Percentiles rank a stretch among this genome's conserved stretches.
Conservation (phyloP, 129 eudicot genomes). For the Apium graveolens region DNA sequence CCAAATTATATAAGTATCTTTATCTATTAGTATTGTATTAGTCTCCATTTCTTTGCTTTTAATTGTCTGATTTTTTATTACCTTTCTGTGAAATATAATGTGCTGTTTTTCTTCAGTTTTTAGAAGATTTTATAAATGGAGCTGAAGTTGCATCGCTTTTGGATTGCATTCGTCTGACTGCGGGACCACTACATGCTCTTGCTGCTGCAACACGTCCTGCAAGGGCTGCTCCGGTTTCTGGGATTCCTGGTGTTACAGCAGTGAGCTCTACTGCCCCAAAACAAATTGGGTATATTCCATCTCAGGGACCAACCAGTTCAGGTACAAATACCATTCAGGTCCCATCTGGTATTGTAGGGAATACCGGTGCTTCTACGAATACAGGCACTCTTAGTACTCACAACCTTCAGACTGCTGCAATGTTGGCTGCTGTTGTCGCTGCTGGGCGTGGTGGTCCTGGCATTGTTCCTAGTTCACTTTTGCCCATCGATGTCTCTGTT, state of each 20-base stretch:
- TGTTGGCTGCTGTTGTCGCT: conserved; percentile 68
- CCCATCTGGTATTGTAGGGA: conserved; percentile 33
- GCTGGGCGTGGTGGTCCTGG: conserved; percentile 97
- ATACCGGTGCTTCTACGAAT: conserved; percentile 28
- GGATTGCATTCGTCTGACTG: conserved; percentile 96
- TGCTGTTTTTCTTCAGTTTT: conserved; percentile 43
- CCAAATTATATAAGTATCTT: background rate
- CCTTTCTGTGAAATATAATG: background rate
- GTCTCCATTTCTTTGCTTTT: background rate
- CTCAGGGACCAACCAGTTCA: conserved; percentile 41
- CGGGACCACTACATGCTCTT: conserved; percentile 98
- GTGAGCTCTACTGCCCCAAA: conserved; percentile 36
- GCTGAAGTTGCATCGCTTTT: conserved; percentile 89
- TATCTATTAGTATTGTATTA: background rate
- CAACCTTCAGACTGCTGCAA: conserved; percentile 47
- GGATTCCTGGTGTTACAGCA: conserved; percentile 59
- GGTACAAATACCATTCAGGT: conserved; percentile 34
- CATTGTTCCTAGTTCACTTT: conserved; percentile 90
- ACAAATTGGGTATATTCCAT: conserved; percentile 32
- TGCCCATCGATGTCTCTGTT: conserved; percentile 97
- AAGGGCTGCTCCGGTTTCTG: conserved; percentile 93
- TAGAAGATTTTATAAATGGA: conserved; percentile 95
- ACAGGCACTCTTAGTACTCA: conserved; percentile 36
- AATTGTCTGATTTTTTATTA: background rate
- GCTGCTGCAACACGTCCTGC: conserved; percentile 99